Percentiles rank a stretch among this genome's conserved stretches.
phyloP scores from a whole-genome alignment of 768 basidiomycete species.

The Tephrocybe sp. region DNA sequence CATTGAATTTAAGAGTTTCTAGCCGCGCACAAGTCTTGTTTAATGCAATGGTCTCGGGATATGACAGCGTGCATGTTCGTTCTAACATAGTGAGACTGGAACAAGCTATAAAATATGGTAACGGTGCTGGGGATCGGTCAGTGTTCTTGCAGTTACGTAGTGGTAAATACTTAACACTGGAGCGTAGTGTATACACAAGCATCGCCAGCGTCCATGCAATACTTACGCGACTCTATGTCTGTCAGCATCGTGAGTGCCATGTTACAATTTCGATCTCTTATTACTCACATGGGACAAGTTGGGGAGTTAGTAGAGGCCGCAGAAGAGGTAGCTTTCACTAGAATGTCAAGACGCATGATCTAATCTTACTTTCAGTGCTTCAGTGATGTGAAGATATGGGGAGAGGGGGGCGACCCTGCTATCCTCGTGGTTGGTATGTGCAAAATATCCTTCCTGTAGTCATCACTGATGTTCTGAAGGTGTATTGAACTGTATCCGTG shows the following conservation, averaged over 20 bases:
- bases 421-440: slow-evolving; percentile 53
- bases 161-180: neutral
- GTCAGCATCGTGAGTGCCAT: slow-evolving; percentile 55
- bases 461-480: slow-evolving; percentile 29
- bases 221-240: slow-evolving; percentile 54
- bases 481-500: slow-evolving; percentile 63
- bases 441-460: neutral
- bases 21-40: slow-evolving; percentile 65
- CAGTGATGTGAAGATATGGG: slow-evolving; percentile 55
- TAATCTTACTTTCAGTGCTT: slow-evolving; percentile 40
- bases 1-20: slow-evolving; percentile 6
- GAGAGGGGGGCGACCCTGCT: slow-evolving; percentile 51
- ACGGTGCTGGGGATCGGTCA: slow-evolving; percentile 68
- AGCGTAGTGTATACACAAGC: slow-evolving; percentile 56
- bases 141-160: slow-evolving; percentile 1
- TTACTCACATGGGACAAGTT: slow-evolving; percentile 35
- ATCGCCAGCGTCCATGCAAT: slow-evolving; percentile 58
- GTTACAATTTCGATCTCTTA: neutral
- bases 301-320: slow-evolving; percentile 55
- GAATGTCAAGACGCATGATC: neutral
- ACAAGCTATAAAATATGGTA: slow-evolving; percentile 63
- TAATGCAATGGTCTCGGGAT: slow-evolving; percentile 64
- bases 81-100: slow-evolving; percentile 60
- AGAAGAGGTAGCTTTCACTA: slow-evolving; percentile 51
- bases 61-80: slow-evolving; percentile 64